Evolutionary conservation across 495 filamentous ascomycete genomes (phyloP), one percentile per base, ranked within the genome.

Genomic region (Talaromyces wortmannii): DNA sequence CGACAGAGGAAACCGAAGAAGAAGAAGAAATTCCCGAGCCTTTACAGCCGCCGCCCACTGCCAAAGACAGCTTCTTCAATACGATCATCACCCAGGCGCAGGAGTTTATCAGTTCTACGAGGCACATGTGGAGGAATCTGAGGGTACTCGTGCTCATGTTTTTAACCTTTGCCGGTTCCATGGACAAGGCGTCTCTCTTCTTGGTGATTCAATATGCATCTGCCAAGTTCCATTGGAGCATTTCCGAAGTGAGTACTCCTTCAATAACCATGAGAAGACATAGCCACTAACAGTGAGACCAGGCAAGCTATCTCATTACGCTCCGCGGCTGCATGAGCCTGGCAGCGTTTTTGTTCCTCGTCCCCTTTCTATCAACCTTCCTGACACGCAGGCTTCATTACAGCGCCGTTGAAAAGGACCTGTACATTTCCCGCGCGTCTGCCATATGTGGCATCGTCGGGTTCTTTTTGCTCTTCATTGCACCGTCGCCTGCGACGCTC

Each of bases 281-380:
- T 7, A 44, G 15, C 23, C 23, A 4, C 5, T 30, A 13, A 7
- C 4, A 17, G 23, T 4, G 23, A 23, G 23, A 4, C 7, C 48
- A 77, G 70, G 63, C 74, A 18, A 68, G 70, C 48, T 64, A 74
- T n/a, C 61, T 76, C 0, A 61, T 73, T 29, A 70, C 73, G 2
- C 46, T 77, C 46, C 66, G 70, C 11, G 73, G 70, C 6, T 59
- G 60, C n/a, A 63, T 75, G 50, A 57, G 58, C 15, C 57, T 75
- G n/a, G 23, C 8, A 46, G 31, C 23, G 32, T 64, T 64, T 15
- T 53, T 70, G 6, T 40, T 74, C 31, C 46, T 77, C 10, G 62
- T 65, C 30, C 70, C 74, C 3, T 40, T 45, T 33, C 53, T 60
- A 16, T 66, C 55, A 23, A 48, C 49, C 40, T 42, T 60, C 50